Evolutionary conservation across 2,329 filamentous ascomycete species (phyloP).

Genomic region (Ophiosphaerella korrae): DNA sequence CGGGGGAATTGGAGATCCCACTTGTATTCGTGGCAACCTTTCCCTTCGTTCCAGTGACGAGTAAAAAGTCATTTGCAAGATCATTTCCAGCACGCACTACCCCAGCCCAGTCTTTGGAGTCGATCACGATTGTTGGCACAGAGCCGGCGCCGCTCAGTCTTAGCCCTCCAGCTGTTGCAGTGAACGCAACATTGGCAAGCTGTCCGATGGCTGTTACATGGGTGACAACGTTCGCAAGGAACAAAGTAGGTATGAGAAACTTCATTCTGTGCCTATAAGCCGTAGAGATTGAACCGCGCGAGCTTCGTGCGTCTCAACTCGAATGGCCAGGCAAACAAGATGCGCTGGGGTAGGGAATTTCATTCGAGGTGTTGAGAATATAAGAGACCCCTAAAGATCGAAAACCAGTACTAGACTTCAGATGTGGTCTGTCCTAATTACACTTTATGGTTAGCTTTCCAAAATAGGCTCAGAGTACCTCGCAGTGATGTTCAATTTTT

Average conservation of each 20-base stretch:
- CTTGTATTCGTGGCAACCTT: conserved; percentile 48
- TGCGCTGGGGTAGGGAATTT: no score
- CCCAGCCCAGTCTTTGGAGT: conserved; percentile 62
- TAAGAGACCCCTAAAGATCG: no score
- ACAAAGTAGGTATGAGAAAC: neutral
- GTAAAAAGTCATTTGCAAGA: conserved; percentile 68
- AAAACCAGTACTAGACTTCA: no score
- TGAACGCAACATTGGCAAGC: conserved; percentile 22
- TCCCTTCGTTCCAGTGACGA: conserved; percentile 67
- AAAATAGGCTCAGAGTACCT: no score
- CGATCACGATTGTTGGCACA: conserved; percentile 30
- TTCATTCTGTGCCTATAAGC: no score
- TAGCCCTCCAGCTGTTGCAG: conserved; percentile 20
- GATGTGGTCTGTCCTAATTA: no score
- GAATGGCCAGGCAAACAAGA: no score
- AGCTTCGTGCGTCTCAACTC: no score
- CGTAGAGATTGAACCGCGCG: no score
- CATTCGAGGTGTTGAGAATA: no score
- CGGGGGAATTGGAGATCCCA: conserved; percentile 26
- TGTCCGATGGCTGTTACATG: conserved; percentile 21
- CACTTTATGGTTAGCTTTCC: no score
- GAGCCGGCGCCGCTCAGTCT: conserved; percentile 23
- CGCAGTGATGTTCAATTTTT: no score
- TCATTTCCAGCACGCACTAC: conserved; percentile 69
- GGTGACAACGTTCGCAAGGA: neutral